Percentiles rank a stretch among this genome's conserved stretches.
Evolutionary conservation across 2,329 filamentous ascomycete species (phyloP).

Genomic region (Verticillium tricorpus): DNA sequence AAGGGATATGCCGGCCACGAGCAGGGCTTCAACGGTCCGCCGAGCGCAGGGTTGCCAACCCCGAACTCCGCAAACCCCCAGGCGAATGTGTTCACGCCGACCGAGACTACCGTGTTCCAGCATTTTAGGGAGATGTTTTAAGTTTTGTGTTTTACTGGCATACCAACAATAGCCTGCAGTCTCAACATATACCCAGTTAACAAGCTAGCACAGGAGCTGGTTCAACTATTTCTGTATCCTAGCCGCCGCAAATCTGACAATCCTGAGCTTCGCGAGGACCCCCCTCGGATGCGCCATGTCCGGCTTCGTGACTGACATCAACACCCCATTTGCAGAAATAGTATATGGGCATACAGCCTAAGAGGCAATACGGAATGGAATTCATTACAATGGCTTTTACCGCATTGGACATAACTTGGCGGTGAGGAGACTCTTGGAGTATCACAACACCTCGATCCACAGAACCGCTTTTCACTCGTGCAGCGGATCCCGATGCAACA

Average conservation of each 20-base stretch:
- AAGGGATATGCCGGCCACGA: slow-evolving; percentile 26
- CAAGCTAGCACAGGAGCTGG: too few relatives aligned
- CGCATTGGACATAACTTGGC: too few relatives aligned
- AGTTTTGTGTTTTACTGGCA: neutral
- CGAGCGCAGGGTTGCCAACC: slow-evolving; percentile 15
- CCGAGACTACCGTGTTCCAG: slow-evolving; percentile 28
- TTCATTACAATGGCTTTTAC: too few relatives aligned
- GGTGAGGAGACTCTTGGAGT: neutral
- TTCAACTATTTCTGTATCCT: too few relatives aligned
- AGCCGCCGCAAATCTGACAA: too few relatives aligned
- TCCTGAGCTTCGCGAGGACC: too few relatives aligned
- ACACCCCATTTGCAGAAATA: too few relatives aligned
- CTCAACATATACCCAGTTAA: neutral
- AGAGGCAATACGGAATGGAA: too few relatives aligned
- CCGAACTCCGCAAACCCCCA: slow-evolving; percentile 14
- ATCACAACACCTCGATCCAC: neutral
- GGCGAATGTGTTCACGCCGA: slow-evolving; percentile 15
- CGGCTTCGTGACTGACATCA: too few relatives aligned
- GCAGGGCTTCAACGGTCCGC: slow-evolving; percentile 14
- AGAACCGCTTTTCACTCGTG: neutral
- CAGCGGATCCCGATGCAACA: neutral
- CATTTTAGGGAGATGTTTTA: slow-evolving; percentile 34
- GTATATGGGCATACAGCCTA: too few relatives aligned
- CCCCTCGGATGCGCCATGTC: too few relatives aligned
- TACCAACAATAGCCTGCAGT: neutral